Evolutionary conservation across 768 basidiomycete genomes (phyloP).

Genomic region (Collybiopsis confluens): DNA sequence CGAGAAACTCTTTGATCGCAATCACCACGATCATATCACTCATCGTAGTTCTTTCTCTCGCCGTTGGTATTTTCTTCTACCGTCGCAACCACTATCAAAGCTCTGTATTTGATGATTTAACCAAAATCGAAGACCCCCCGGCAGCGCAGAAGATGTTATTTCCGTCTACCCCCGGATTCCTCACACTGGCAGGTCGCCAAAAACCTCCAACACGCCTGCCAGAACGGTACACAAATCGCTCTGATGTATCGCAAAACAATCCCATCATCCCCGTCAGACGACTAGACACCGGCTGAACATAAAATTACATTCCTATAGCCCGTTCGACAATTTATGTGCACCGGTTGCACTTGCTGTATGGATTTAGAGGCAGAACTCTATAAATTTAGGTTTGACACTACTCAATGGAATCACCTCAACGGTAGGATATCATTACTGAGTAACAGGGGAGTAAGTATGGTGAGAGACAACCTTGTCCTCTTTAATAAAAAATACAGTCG

Average conservation of each 20-base stretch:
- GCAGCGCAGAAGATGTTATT: neutral
- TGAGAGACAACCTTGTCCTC: neutral
- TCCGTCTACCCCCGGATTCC: neutral
- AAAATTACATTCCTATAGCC: neutral
- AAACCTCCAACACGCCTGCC: neutral
- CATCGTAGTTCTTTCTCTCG: conserved; percentile 14
- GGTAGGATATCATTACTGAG: no score
- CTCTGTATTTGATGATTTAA: neutral
- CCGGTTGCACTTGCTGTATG: no score
- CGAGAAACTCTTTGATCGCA: conserved; percentile 13
- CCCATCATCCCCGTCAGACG: neutral
- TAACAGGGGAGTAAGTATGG: neutral
- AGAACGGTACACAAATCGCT: neutral
- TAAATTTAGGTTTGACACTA: no score
- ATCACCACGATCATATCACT: conserved; percentile 14
- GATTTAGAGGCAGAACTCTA: no score
- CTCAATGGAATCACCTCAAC: no score
- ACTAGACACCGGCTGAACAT: neutral
- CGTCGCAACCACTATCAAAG: conserved; percentile 11
- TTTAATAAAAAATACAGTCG: neutral
- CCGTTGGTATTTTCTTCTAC: conserved; percentile 13
- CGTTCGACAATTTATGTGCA: no score
- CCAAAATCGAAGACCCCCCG: neutral
- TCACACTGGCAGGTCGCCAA: neutral
- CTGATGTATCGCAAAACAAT: neutral